Base-by-base conservation (phyloP, 1,139 yeast genomes). In the Yamadazyma friedrichii region DNA sequence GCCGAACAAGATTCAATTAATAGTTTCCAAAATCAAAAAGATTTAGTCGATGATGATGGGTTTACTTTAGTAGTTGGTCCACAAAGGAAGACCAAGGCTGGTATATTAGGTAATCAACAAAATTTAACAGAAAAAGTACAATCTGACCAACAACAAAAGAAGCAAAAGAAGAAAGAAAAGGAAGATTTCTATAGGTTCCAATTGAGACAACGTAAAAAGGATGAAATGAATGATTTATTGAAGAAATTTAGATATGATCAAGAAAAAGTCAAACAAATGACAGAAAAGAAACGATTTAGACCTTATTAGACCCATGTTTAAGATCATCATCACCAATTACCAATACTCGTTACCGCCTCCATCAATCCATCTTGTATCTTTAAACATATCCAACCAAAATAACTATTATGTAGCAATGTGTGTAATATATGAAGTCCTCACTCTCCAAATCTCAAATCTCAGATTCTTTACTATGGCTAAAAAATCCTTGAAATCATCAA, bases 141-240 rank as follows among this genome's bases (percentile, higher is more conserved):
- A 41, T 52, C 62, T 22, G 76, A 71, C 12, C 69, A 68, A 44
- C 78, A 77, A 36, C 62, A 65, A 42, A 62, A 65, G 37, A 84
- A 82, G 61, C 69, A 76, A 64, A 82, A 85, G 62, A 82, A 77
- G 68, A 86, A 87, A 64, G 94, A 89, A 53, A 88, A 89, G 70
- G 77, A 78, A 50, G 98, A 94, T 64, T 93, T 94, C 71, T 94
- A 94, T 70, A 77, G 96, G 54, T 94, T 91, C 80, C 99, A 94
- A 67, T 78, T 93, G 53, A 82, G 98, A 63, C 96, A 94, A 59
- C 79, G 81, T 59, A 93, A 91, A 76, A 93, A 93, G 72, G 81
- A 78, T 49, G 96, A 91, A 62, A 88, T 93, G 88, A 88, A 88
- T 59, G 89, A 87, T 40, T 70, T 94, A 58, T 71, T 93, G 56